phyloP scores from a whole-genome alignment of 1,284 basidiomycete genomes.

The Sporisorium iseilematis-ciliati region DNA sequence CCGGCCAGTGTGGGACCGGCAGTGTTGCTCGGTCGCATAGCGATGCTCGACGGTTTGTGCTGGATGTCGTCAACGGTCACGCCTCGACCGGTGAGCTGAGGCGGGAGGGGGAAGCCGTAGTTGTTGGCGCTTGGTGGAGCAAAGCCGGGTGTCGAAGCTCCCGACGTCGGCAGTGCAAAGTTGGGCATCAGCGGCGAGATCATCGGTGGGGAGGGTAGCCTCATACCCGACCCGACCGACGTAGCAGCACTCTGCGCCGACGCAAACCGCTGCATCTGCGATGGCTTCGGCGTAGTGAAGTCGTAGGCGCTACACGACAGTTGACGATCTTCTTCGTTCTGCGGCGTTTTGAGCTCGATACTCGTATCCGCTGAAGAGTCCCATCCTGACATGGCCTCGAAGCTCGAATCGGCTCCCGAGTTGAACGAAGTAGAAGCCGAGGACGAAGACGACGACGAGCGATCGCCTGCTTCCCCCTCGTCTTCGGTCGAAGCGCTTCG shows the following conservation, averaged over 20 bases:
- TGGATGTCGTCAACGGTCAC: conserved; percentile 37
- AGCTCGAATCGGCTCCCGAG: conserved; percentile 34
- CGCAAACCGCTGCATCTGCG: conserved; percentile 46
- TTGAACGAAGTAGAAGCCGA: conserved; percentile 29
- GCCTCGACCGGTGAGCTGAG: conserved; percentile 15
- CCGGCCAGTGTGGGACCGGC: neutral
- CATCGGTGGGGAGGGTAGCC: conserved; percentile 38
- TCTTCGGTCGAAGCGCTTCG: conserved; percentile 22
- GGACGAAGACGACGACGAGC: conserved; percentile 24
- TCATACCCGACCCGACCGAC: conserved; percentile 14
- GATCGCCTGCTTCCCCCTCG: conserved; percentile 30
- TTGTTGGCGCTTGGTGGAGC: conserved; percentile 8
- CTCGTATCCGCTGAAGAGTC: conserved; percentile 38
- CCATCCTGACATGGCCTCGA: conserved; percentile 45
- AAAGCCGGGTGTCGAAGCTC: conserved; percentile 30
- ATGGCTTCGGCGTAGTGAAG: conserved; percentile 40
- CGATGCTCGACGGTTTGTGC: conserved; percentile 31
- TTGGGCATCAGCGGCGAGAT: conserved; percentile 45
- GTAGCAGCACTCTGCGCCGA: conserved; percentile 20
- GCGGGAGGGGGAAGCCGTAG: conserved; percentile 26
- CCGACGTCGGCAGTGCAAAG: conserved; percentile 31
- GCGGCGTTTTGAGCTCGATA: conserved; percentile 39
- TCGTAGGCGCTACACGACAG: conserved; percentile 31
- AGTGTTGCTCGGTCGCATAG: conserved; percentile 2
- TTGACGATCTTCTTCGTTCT: conserved; percentile 38